Evolutionary conservation across 805 yeast genomes (phyloP).

Genomic region (Vanderwaltozyma verrucispora): DNA sequence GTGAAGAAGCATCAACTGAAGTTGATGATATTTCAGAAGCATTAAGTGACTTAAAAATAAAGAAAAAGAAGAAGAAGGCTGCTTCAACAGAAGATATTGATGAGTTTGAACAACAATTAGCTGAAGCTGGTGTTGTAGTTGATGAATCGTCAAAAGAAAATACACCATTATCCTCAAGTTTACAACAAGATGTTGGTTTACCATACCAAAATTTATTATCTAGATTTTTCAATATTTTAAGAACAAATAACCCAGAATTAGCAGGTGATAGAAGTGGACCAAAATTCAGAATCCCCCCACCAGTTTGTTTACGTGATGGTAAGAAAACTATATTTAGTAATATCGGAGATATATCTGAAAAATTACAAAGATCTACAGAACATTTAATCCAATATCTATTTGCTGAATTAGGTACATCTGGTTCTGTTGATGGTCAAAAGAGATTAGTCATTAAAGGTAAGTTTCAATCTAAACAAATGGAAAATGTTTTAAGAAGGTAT

Average conservation of each 20-base stretch:
- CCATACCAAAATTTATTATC: constrained; percentile 69
- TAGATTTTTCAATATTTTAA: constrained; percentile 77
- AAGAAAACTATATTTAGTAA: constrained; percentile 95
- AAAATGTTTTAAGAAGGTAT: constrained; percentile 90
- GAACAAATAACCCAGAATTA: constrained; percentile 92
- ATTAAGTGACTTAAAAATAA: constrained; percentile 60
- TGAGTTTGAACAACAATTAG: constrained; percentile 83
- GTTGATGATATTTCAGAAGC: constrained; percentile 46
- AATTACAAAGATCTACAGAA: constrained; percentile 92
- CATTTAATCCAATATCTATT: constrained; percentile 93
- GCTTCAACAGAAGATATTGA: constrained; percentile 52
- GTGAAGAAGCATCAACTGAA: constrained; percentile 29
- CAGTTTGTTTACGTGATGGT: constrained; percentile 95
- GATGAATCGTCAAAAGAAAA: constrained; percentile 27
- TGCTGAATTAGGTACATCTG: constrained; percentile 99
- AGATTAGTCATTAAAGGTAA: constrained; percentile 96
- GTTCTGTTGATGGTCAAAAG: constrained; percentile 96
- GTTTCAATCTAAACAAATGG: constrained; percentile 96
- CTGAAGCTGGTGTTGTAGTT: constrained; percentile 77
- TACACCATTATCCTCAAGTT: constrained; percentile 25
- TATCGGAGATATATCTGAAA: constrained; percentile 88
- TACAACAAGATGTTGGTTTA: constrained; percentile 43
- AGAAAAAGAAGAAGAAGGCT: constrained; percentile 77
- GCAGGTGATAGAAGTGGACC: constrained; percentile 93
- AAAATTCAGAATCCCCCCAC: constrained; percentile 95